Evolutionary conservation across 1,284 basidiomycete genomes (phyloP).

Genomic region (Afroboletus lepidellus): DNA sequence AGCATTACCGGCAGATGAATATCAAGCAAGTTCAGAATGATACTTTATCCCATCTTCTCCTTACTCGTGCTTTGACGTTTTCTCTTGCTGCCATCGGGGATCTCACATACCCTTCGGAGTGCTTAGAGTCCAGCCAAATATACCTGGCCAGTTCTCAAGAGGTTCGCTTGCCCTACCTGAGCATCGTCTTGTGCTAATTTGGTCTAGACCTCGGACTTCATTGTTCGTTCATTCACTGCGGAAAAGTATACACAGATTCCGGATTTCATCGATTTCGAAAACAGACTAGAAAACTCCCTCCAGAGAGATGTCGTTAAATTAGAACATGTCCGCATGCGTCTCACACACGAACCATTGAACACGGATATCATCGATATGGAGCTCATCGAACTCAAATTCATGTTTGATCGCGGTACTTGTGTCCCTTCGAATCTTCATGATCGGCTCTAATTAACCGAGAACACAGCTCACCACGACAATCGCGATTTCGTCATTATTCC

Average conservation of each 20-base stretch:
- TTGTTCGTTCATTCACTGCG: slow-evolving; percentile 69
- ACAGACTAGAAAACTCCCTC: slow-evolving; percentile 74
- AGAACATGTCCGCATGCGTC: slow-evolving; percentile 78
- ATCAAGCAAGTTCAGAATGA: slow-evolving; percentile 84
- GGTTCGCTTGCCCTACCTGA: slow-evolving; percentile 38
- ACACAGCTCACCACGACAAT: slow-evolving; percentile 73
- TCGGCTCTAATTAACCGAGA: slow-evolving; percentile 9
- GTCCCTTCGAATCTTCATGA: slow-evolving; percentile 27
- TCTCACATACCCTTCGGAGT: slow-evolving; percentile 67
- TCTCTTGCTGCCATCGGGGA: slow-evolving; percentile 71
- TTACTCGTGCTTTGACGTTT: slow-evolving; percentile 78
- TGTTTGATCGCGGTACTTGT: slow-evolving; percentile 67
- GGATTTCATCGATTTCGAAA: slow-evolving; percentile 77
- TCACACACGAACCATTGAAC: slow-evolving; percentile 69
- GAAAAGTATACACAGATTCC: slow-evolving; percentile 86
- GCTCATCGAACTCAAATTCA: slow-evolving; percentile 78
- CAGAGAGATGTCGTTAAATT: slow-evolving; percentile 76
- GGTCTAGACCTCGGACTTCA: slow-evolving; percentile 71
- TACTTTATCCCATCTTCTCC: slow-evolving; percentile 77
- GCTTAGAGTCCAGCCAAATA: slow-evolving; percentile 74
- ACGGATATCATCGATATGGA: slow-evolving; percentile 75
- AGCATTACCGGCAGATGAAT: slow-evolving; percentile 74
- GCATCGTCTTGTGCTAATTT: slow-evolving; percentile 5
- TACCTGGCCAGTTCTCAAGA: slow-evolving; percentile 76
- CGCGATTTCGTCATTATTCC: slow-evolving; percentile 78